phyloP scores from a whole-genome alignment of 352 stramenopile genomes.

The Phytophthora hibernalis region DNA sequence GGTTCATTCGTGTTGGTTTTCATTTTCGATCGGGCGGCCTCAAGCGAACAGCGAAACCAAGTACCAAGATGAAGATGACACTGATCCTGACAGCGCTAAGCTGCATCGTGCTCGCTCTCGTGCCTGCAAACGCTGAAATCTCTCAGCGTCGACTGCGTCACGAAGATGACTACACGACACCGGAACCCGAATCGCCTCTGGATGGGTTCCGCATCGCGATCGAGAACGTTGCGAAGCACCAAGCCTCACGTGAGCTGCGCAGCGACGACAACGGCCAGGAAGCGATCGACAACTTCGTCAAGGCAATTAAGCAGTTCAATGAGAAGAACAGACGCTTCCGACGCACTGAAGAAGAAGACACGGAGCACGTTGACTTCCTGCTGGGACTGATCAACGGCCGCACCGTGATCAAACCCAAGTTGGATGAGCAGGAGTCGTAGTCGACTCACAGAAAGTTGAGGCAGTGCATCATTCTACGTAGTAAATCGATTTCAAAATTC shows the following conservation, averaged over 20 bases:
- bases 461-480: background rate
- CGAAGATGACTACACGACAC: constrained; percentile 5
- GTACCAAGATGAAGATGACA: constrained; percentile 19
- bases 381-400: constrained; percentile 1
- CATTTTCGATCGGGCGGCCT: constrained; percentile 6
- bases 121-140: background rate
- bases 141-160: background rate
- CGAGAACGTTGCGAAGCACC: constrained; percentile 8
- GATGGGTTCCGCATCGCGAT: constrained; percentile 12
- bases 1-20: constrained; percentile 4
- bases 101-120: constrained; percentile 15
- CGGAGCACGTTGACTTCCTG: constrained; percentile 4
- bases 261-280: constrained; percentile 6
- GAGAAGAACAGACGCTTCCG: constrained; percentile 2
- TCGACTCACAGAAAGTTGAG: no score
- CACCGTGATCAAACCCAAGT: constrained; percentile 1
- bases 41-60: constrained; percentile 7
- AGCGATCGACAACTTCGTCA: constrained; percentile 15
- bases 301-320: constrained; percentile 5
- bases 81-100: constrained; percentile 10
- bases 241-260: constrained; percentile 4
- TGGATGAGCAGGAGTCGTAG: background rate
- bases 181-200: background rate
- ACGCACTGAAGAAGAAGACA: constrained; percentile 20
- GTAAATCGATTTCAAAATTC: background rate